Conservation (phyloP, 2,329 filamentous ascomycete genomes). For the Sordariomycetes sp. region DNA sequence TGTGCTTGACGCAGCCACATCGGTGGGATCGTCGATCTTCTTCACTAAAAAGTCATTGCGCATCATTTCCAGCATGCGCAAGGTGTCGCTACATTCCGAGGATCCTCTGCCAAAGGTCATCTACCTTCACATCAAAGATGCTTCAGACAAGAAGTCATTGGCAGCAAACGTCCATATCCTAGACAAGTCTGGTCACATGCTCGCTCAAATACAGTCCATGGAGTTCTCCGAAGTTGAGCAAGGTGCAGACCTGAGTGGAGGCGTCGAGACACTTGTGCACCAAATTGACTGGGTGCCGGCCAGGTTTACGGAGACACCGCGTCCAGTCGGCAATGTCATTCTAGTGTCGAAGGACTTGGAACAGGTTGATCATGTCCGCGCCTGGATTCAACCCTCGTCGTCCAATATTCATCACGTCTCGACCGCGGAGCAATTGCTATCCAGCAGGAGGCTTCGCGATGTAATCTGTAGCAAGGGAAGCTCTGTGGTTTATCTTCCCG, state of each 20-base stretch:
- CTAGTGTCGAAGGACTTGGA: neutral
- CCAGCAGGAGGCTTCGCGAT: neutral
- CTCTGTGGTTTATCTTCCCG: neutral
- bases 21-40: conserved; percentile 5
- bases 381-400: neutral
- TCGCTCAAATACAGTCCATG: conserved; percentile 5
- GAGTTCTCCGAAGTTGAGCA: conserved; percentile 6
- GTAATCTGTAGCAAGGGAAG: neutral
- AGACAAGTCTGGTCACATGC: neutral
- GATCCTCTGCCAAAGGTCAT: conserved; percentile 2
- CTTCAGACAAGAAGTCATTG: neutral
- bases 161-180: conserved; percentile 3
- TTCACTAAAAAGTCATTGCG: conserved; percentile 5
- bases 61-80: conserved; percentile 4
- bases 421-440: neutral
- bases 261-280: conserved; percentile 6
- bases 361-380: neutral
- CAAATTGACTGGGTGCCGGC: conserved; percentile 5
- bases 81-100: neutral
- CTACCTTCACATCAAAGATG: conserved; percentile 5
- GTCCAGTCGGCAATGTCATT: neutral
- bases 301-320: conserved; percentile 3
- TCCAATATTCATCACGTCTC: neutral
- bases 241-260: conserved; percentile 1
- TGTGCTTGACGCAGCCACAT: conserved; percentile 6